A percentile compares a stretch with the other conserved stretches of the same genome.
Evolutionary conservation across 2,329 filamentous ascomycete genomes (phyloP).

Genomic region (Leptosphaerulina australis): DNA sequence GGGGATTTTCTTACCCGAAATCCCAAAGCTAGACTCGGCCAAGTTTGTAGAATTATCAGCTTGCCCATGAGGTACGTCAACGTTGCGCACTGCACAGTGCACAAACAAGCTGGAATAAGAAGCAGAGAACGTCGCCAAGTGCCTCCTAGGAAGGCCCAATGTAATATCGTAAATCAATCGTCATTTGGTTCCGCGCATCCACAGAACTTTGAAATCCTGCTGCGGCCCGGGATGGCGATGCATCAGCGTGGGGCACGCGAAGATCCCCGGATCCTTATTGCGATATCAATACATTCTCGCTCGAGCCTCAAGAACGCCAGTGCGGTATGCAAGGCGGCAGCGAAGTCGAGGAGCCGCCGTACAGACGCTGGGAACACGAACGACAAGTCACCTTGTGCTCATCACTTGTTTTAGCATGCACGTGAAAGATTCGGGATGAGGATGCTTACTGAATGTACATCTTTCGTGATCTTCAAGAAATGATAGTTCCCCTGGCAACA

Average conservation of each 20-base stretch:
- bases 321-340: background rate
- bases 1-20: too few species aligned
- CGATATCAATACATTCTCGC: constrained; percentile 4
- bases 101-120: too few species aligned
- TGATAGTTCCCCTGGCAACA: constrained; percentile 10
- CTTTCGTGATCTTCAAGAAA: constrained; percentile 6
- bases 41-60: too few species aligned
- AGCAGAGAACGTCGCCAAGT: too few species aligned
- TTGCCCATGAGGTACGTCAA: too few species aligned
- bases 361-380: background rate
- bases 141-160: too few species aligned
- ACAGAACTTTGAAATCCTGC: constrained; percentile 4
- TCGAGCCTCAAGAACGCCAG: constrained; percentile 6
- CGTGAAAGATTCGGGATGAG: constrained; percentile 11
- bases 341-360: background rate
- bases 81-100: too few species aligned
- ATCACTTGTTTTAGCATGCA: constrained; percentile 8
- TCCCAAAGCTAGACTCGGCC: too few species aligned
- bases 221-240: constrained; percentile 13
- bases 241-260: constrained; percentile 11
- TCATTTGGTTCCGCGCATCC: constrained; percentile 7
- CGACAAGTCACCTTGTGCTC: background rate
- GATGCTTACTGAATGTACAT: constrained; percentile 1
- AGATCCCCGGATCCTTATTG: constrained; percentile 11
- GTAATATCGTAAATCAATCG: too few species aligned